Percentiles rank a stretch among this genome's conserved stretches.
These are phyloP conservation scores for Cardamine resedifolia DNA, from an alignment of 345 rosid species.

Conservation along the genomic window DNA sequence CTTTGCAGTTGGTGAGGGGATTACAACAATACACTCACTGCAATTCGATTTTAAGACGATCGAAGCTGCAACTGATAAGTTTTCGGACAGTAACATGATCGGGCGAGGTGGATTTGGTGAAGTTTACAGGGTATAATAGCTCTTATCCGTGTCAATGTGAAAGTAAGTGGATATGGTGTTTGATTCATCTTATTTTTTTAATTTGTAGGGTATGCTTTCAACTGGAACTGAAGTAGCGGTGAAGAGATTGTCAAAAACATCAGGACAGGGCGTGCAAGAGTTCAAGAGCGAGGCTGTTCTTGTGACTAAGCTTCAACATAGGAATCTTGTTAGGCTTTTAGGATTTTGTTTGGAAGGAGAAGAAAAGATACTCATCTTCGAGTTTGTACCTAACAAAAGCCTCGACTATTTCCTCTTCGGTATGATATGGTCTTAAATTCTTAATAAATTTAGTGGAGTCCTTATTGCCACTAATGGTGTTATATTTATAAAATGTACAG, in stretches of 20 bases:
- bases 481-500: conserved; percentile 24
- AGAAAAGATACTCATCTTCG: background rate
- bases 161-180: background rate
- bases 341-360: background rate
- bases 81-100: conserved; percentile 22
- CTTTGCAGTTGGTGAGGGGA: conserved; percentile 10
- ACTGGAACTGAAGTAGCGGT: background rate
- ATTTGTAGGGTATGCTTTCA: background rate
- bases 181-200: background rate
- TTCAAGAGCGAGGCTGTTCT: background rate
- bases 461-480: background rate
- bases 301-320: background rate
- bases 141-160: background rate
- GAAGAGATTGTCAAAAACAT: background rate
- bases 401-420: background rate
- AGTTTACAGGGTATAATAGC: conserved; percentile 27
- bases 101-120: conserved; percentile 29
- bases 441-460: background rate
- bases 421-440: background rate
- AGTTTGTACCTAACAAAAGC: too few relatives aligned
- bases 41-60: conserved; percentile 5
- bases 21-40: background rate
- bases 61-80: conserved; percentile 25
- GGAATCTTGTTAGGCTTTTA: background rate
- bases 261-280: background rate